Conservation (phyloP, 306 rosid species). For the Trifolium dubium region DNA sequence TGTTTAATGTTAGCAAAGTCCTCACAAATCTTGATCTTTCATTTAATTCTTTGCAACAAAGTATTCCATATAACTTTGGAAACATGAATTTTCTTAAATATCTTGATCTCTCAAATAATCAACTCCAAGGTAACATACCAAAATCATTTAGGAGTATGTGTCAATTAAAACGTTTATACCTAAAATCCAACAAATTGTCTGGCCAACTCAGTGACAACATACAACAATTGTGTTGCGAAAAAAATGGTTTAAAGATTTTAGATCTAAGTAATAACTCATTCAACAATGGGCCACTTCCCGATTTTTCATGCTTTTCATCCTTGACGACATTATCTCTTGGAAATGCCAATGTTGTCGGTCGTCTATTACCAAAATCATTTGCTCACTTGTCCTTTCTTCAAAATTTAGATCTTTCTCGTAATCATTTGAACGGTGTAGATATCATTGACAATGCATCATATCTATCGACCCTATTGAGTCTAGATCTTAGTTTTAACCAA, state of each 20-base stretch:
- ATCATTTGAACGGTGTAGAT: neutral
- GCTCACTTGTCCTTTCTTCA: neutral
- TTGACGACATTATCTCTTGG: neutral
- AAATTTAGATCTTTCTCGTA: no score
- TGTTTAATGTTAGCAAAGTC: conserved; percentile 33
- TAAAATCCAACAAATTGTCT: conserved; percentile 26
- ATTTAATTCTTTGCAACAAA: neutral
- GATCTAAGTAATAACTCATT: neutral
- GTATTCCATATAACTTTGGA: neutral
- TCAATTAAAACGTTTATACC: neutral
- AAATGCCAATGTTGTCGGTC: neutral
- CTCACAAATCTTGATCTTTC: neutral
- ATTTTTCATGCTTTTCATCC: neutral
- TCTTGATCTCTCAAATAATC: conserved; percentile 4
- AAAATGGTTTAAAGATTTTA: neutral
- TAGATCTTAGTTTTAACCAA: neutral
- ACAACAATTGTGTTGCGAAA: neutral
- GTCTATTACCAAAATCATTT: neutral
- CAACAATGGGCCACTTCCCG: neutral
- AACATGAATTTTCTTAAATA: neutral
- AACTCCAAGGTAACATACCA: conserved; percentile 31
- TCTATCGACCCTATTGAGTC: neutral
- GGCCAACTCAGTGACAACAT: neutral
- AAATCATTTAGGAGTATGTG: conserved; percentile 29
- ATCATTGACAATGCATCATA: neutral